Conservation (phyloP, 2,329 filamentous ascomycete genomes). For the Neofusicoccum ribis region DNA sequence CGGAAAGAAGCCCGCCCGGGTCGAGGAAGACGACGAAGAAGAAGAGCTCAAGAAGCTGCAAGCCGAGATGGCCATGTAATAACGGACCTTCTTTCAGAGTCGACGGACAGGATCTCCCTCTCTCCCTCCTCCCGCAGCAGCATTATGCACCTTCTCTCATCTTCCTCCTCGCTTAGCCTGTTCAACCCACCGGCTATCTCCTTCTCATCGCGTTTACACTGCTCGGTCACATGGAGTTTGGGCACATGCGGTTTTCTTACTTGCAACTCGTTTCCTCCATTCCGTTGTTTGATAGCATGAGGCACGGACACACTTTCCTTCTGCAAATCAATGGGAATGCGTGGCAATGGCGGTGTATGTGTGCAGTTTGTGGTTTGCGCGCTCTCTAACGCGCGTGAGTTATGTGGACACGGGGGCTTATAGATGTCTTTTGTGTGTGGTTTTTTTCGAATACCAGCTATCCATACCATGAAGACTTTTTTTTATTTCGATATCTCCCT, state of each 20-base stretch:
- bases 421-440: neutral
- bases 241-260: constrained; percentile 1
- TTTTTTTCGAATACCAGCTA: constrained; percentile 9
- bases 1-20: constrained; percentile 47
- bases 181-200: neutral
- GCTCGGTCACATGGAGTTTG: constrained; percentile 8
- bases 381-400: neutral
- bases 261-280: neutral
- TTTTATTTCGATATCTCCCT: too few relatives aligned
- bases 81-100: neutral
- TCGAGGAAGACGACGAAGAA: constrained; percentile 90
- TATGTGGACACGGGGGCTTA: neutral
- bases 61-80: constrained; percentile 93
- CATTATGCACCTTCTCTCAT: neutral
- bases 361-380: neutral
- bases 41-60: constrained; percentile 90
- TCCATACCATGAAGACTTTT: neutral
- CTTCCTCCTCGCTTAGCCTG: neutral
- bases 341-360: neutral
- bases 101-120: neutral
- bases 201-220: neutral
- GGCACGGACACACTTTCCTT: neutral
- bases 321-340: too few relatives aligned
- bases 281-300: neutral
- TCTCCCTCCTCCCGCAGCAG: neutral